Evolutionary conservation across 495 filamentous ascomycete species (phyloP).

Genomic region (Aspergillus conjunctus): DNA sequence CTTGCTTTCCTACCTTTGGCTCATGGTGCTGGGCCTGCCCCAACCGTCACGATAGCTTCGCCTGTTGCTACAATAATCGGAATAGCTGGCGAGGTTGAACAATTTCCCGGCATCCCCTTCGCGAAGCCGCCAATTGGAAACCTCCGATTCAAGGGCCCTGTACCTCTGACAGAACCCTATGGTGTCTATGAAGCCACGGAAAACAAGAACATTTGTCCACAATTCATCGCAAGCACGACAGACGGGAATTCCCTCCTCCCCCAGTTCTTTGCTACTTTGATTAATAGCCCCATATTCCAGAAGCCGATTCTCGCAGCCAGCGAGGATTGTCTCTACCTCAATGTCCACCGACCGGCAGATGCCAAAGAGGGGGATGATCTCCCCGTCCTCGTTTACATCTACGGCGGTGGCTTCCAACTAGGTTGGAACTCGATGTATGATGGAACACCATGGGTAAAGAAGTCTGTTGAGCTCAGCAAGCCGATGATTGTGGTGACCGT

Average conservation of each 20-base stretch:
- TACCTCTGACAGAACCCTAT: not conserved
- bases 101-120: slow-evolving; percentile 8
- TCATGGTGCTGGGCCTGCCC: not conserved
- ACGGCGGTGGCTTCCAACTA: slow-evolving; percentile 8
- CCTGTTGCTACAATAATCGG: not conserved
- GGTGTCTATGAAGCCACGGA: slow-evolving; percentile 2
- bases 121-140: not conserved
- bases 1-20: not conserved
- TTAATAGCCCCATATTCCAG: slow-evolving; percentile 8
- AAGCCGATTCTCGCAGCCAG: slow-evolving; percentile 1
- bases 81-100: not conserved
- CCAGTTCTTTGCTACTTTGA: not conserved
- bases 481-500: slow-evolving; percentile 2
- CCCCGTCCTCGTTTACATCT: slow-evolving; percentile 3
- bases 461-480: not conserved
- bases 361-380: not conserved
- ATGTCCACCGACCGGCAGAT: slow-evolving; percentile 4
- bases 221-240: slow-evolving; percentile 3
- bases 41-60: not conserved
- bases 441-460: not conserved
- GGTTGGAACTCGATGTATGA: slow-evolving; percentile 12
- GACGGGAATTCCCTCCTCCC: slow-evolving; percentile 3
- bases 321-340: slow-evolving; percentile 10
- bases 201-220: slow-evolving; percentile 3
- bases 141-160: slow-evolving; percentile 5